phyloP scores from a whole-genome alignment of 352 stramenopile genomes.

The Pythium guiyangense region DNA sequence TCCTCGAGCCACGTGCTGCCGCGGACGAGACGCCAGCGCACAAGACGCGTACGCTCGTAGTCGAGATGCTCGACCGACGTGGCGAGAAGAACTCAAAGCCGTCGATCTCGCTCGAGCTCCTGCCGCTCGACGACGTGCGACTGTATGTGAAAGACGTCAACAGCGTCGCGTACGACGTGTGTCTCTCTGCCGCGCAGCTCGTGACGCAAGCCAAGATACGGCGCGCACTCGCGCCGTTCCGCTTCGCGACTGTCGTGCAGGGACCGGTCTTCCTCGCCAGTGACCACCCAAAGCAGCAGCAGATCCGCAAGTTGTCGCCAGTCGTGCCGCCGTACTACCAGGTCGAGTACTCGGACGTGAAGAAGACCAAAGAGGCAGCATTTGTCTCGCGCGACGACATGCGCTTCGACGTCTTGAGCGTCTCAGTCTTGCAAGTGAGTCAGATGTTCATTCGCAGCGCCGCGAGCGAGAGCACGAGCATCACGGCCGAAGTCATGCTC shows the following conservation, averaged over 20 bases:
- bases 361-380: constrained; percentile 13
- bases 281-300: constrained; percentile 12
- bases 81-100: constrained; percentile 21
- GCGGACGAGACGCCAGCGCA: not conserved
- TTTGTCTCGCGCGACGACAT: constrained; percentile 31
- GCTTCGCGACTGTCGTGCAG: constrained; percentile 21
- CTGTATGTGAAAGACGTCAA: constrained; percentile 30
- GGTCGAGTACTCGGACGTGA: constrained; percentile 16
- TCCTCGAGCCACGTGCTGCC: constrained; percentile 9
- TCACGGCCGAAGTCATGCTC: constrained; percentile 40
- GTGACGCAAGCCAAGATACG: constrained; percentile 42
- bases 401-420: constrained; percentile 22
- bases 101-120: constrained; percentile 28
- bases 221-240: constrained; percentile 30
- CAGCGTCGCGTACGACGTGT: constrained; percentile 32
- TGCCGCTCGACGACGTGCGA: constrained; percentile 42
- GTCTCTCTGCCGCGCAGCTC: constrained; percentile 35
- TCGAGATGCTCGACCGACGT: constrained; percentile 26
- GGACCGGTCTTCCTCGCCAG: constrained; percentile 7
- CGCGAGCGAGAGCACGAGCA: constrained; percentile 14
- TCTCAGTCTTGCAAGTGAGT: constrained; percentile 45
- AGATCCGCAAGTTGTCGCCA: constrained; percentile 12
- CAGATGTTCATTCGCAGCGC: constrained; percentile 40
- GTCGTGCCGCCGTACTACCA: constrained; percentile 12
- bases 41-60: constrained; percentile 10